These are phyloP conservation scores for Acanthamoeba triangularis DNA, from an alignment of 208 protist species.

Conservation along the genomic window DNA sequence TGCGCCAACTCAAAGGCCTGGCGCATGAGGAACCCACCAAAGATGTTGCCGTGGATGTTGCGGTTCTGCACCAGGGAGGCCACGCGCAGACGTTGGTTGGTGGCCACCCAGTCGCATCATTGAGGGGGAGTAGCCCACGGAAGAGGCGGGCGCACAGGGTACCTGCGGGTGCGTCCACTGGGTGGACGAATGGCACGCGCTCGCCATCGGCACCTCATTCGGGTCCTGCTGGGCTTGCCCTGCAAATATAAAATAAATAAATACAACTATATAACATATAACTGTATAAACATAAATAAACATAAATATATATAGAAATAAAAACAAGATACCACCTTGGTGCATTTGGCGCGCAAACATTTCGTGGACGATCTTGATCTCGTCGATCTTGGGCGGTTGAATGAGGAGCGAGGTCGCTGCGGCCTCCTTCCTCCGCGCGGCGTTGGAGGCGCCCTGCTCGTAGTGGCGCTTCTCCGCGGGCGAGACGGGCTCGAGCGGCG, in stretches of 20 bases:
- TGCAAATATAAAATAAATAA: too few relatives aligned
- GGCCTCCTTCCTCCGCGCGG: slow-evolving; percentile 54
- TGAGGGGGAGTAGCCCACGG: too few relatives aligned
- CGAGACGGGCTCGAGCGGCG: slow-evolving; percentile 39
- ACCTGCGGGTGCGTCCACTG: slow-evolving; percentile 75
- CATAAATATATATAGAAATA: background rate
- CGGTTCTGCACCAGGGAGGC: background rate
- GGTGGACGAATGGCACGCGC: slow-evolving; percentile 32
- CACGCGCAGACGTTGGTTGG: background rate
- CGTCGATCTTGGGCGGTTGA: slow-evolving; percentile 31
- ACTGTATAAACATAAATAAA: background rate
- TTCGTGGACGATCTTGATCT: slow-evolving; percentile 50
- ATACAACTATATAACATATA: too few relatives aligned
- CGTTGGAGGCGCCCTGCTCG: slow-evolving; percentile 27
- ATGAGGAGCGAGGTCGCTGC: slow-evolving; percentile 40
- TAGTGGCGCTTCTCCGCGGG: slow-evolving; percentile 36
- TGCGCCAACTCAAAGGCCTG: slow-evolving; percentile 71
- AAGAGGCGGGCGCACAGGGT: background rate
- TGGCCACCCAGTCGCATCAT: too few relatives aligned
- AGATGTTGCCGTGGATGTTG: slow-evolving; percentile 77
- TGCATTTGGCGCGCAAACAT: slow-evolving; percentile 60
- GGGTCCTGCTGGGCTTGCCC: background rate
- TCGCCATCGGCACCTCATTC: slow-evolving; percentile 28
- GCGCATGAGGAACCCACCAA: slow-evolving; percentile 72
- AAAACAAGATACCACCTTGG: background rate